Evolutionary conservation across 305 asterid genomes (phyloP), one percentile per base, ranked within the genome.

Genomic region (Fraxinus platypoda): DNA sequence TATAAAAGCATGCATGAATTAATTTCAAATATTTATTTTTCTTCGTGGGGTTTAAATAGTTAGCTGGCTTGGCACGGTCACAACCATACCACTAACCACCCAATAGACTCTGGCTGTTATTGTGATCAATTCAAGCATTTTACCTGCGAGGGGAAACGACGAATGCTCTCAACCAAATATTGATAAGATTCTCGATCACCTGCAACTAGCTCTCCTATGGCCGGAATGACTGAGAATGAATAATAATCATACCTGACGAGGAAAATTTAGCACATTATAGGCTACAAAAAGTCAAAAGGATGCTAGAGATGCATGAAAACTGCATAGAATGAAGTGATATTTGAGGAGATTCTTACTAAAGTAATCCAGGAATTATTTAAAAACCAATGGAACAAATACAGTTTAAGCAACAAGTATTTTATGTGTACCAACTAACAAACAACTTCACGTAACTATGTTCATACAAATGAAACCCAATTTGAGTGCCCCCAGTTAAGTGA

Each of bases 81-180:
- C 52, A 37, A 75, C 3, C 80, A 21, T 15, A 72, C n/a, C 23
- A 73, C 28, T 30, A 33, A 49, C 81, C 66, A 75, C 76, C 76
- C 57, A 30, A 68, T 37, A 30, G 33, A 59, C 71, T 59, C 25
- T 21, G 30, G 77, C 46, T 81, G 70, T 52, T 38, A 25, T 9
- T 35, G 54, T 21, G 15, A 15, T 17, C 62, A 70, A 21, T 41
- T 62, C 85, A 76, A 23, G 78, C 49, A 59, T 64, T 76, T 2
- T 87, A 93, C 99, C 99, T 95, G 99, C 28, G 90, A 77, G 38
- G 99, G 99, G 77, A 95, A 95, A 33, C 93, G 95, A 25, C 98
- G 97, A 79, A 90, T 80, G 72, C 97, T 94, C 90, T 95, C 98
- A 79, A 94, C 98, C 82, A 95, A 85, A 85, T 95, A 91, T 80